Evolutionary conservation across 176 grass and related monocot genomes (phyloP).

Genomic region (Aegilops speltoides): DNA sequence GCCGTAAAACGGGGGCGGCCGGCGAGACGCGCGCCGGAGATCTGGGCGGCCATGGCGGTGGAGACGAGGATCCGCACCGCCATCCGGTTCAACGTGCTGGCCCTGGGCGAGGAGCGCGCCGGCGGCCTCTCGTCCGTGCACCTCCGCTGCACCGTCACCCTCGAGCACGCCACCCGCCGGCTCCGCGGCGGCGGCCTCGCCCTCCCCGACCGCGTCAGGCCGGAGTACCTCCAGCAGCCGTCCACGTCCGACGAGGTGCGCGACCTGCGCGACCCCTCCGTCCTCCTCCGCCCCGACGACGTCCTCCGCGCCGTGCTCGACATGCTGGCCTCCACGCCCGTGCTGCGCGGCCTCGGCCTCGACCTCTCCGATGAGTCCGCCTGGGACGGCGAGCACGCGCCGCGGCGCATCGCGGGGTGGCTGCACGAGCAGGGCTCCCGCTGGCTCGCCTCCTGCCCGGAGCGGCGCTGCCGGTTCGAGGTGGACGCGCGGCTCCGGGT

Average conservation of each 20-base stretch:
- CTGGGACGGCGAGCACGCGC: constrained; percentile 5
- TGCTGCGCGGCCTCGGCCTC: background rate
- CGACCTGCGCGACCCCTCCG: background rate
- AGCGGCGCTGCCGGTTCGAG: constrained; percentile 6
- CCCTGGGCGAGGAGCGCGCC: background rate
- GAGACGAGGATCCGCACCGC: background rate
- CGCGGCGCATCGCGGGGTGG: background rate
- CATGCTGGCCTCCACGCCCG: background rate
- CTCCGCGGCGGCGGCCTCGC: background rate
- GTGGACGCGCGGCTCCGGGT: constrained; percentile 2
- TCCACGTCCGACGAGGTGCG: constrained; percentile 3
- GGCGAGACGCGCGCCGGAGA: background rate
- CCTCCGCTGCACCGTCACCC: background rate
- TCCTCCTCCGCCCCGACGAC: constrained; percentile 11
- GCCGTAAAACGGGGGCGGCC: background rate
- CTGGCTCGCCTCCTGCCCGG: background rate
- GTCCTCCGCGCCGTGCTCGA: constrained; percentile 1
- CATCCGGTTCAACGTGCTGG: background rate
- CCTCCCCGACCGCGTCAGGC: background rate
- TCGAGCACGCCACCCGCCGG: background rate
- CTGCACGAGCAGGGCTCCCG: background rate
- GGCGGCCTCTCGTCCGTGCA: background rate
- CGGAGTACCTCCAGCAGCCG: background rate
- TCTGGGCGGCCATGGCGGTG: background rate
- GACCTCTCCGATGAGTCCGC: background rate